These are phyloP conservation scores for Spinacia oleracea DNA, from an alignment of 179 eudicot species.

Conservation along the genomic window DNA sequence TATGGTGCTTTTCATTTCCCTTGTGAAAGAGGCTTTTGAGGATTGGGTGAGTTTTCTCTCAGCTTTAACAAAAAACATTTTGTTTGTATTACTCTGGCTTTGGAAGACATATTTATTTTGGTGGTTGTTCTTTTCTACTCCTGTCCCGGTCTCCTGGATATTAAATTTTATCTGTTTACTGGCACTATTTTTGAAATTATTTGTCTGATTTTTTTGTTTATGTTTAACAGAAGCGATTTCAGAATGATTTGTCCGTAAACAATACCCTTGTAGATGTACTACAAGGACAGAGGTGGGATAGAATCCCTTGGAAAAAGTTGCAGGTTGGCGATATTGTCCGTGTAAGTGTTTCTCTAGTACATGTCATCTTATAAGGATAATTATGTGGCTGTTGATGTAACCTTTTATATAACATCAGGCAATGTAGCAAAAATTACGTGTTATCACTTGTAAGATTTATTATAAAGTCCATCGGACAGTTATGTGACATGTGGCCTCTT, in stretches of 20 bases:
- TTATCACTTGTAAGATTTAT: not conserved
- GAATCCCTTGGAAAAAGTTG: constrained; percentile 74
- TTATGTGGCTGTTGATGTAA: not conserved
- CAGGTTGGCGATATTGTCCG: constrained; percentile 91
- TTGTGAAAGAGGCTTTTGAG: constrained; percentile 97
- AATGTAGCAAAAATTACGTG: not conserved
- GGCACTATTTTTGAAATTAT: constrained; percentile 8
- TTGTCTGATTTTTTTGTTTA: constrained; percentile 19
- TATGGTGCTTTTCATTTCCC: constrained; percentile 87
- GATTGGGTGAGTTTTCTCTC: constrained; percentile 81
- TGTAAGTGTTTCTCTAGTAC: constrained; percentile 49
- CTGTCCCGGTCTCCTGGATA: constrained; percentile 7
- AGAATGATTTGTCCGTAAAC: constrained; percentile 86
- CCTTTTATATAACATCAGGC: not conserved
- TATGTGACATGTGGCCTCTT: not conserved
- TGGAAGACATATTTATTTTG: not conserved
- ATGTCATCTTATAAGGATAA: not conserved
- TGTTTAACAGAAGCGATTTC: constrained; percentile 82
- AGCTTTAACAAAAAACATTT: not conserved
- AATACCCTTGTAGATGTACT: constrained; percentile 71
- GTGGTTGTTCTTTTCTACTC: not conserved
- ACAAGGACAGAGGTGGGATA: constrained; percentile 66
- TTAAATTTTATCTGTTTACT: constrained; percentile 1
- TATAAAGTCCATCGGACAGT: not conserved
- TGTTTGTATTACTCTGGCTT: constrained; percentile 5